These are phyloP conservation scores for Wickerhamiella domercqiae DNA, from an alignment of 805 yeast species.

Conservation along the genomic window DNA sequence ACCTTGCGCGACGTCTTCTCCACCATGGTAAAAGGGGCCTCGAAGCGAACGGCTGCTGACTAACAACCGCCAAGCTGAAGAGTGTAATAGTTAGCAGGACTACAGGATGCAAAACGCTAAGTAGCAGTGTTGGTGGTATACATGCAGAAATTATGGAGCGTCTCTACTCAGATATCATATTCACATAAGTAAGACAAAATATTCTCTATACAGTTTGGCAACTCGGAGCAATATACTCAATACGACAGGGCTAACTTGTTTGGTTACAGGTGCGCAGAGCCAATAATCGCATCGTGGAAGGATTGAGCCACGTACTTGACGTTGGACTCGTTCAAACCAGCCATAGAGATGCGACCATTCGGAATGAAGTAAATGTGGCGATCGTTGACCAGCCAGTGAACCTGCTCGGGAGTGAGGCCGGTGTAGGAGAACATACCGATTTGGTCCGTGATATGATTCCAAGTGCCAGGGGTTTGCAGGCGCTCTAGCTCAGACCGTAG, in stretches of 20 bases:
- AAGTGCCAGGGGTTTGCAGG: slow-evolving; percentile 43
- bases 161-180: too few relatives aligned
- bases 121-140: too few relatives aligned
- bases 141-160: too few relatives aligned
- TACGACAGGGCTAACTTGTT: too few relatives aligned
- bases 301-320: slow-evolving; percentile 39
- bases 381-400: slow-evolving; percentile 52
- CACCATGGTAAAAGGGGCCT: slow-evolving; percentile 9
- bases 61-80: too few relatives aligned
- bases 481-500: slow-evolving; percentile 46
- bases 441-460: slow-evolving; percentile 80
- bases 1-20: slow-evolving; percentile 62
- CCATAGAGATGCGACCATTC: slow-evolving; percentile 83
- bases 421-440: slow-evolving; percentile 97
- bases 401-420: slow-evolving; percentile 67
- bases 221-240: too few relatives aligned
- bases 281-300: slow-evolving; percentile 22
- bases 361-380: slow-evolving; percentile 71
- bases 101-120: too few relatives aligned
- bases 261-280: neutral
- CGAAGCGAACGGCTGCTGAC: too few relatives aligned
- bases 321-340: slow-evolving; percentile 71
- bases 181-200: too few relatives aligned
- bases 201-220: too few relatives aligned
- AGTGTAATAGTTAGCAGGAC: too few relatives aligned